A percentile compares a stretch with the other conserved stretches of the same genome.
Evolutionary conservation across 1,139 yeast genomes (phyloP).

Genomic region (Pichia sp.): DNA sequence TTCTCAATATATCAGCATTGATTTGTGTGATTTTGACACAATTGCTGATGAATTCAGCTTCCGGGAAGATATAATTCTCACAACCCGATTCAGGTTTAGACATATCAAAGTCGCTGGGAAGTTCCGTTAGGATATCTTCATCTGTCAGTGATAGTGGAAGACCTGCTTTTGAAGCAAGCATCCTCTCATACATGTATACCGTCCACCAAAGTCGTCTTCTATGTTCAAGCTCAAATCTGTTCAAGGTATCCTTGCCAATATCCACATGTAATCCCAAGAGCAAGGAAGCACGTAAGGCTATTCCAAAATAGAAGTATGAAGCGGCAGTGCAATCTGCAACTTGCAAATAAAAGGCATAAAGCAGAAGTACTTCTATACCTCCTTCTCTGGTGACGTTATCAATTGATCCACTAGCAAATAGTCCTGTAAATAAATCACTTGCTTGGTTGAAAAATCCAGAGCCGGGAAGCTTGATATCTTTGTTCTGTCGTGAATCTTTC

Average conservation of each 20-base stretch:
- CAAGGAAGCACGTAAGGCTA: constrained; percentile 68
- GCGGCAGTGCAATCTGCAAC: constrained; percentile 84
- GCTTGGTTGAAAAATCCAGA: constrained; percentile 73
- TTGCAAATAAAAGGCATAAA: constrained; percentile 76
- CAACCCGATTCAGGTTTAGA: constrained; percentile 48
- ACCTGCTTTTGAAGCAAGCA: constrained; percentile 82
- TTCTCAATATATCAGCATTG: constrained; percentile 65
- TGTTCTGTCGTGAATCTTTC: background rate
- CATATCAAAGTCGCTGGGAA: constrained; percentile 68
- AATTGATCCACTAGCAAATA: constrained; percentile 73
- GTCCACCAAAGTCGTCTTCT: constrained; percentile 89
- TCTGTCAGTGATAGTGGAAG: constrained; percentile 73
- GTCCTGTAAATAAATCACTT: constrained; percentile 64
- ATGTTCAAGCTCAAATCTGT: constrained; percentile 68
- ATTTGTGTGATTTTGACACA: constrained; percentile 79
- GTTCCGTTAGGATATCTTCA: constrained; percentile 67
- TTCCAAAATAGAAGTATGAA: constrained; percentile 73
- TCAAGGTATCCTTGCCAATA: constrained; percentile 58
- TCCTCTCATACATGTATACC: constrained; percentile 80
- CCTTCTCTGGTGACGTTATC: constrained; percentile 74
- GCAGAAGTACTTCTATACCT: constrained; percentile 69
- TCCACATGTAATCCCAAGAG: constrained; percentile 81
- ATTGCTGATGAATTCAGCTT: constrained; percentile 70
- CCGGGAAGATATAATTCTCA: constrained; percentile 69
- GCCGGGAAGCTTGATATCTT: constrained; percentile 51